Evolutionary conservation across 352 stramenopile species (phyloP), one percentile per base, ranked within the genome.

Genomic region (Globisporangium recalcitrans): DNA sequence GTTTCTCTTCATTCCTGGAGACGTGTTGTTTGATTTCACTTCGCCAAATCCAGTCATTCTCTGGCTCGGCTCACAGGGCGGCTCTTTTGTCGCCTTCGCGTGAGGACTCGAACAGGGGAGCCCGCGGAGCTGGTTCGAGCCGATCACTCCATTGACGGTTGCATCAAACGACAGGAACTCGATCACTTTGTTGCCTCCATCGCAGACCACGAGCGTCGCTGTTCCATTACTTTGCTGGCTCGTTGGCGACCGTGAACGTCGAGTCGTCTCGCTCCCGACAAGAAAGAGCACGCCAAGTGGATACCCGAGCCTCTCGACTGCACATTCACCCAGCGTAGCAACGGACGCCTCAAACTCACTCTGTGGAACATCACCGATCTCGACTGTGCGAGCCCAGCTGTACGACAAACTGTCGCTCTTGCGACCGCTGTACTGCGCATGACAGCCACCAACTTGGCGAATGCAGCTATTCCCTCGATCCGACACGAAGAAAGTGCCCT

Each of bases 391-490:
- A 22, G 80, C 75, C 71, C 71, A 82, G 7, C 42, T 44, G 58
- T 68, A 82, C 36, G 47, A 53, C 14, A 74, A 52, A 54, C 55
- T 55, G 49, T 75, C 58, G 6, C 48, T 58, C 13, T 29, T 19
- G n/a, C 34, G 31, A 7, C 29, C 34, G 22, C 21, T 63, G 38
- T 51, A 26, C n/a, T 63, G 36, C 24, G 57, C 49, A 26, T 72
- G 60, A 24, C 60, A 69, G 8, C 71, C 66, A 11, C 71, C 71
- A 58, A 82, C 53, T 60, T 82, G 71, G 16, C 75, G 73, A 42
- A 85, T 69, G 44, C 75, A 80, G 19, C 60, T 29, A 38, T 85
- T 85, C 26, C 75, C 75, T 59, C 62, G 65, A 40, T 80, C 73
- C 0, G 73, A 57, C 14, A 82, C 69, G 34, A 85, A 85, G 47